Percentiles rank a stretch among this genome's conserved stretches.
These are phyloP conservation scores for Salix viminalis DNA, from an alignment of 345 rosid species.

Conservation along the genomic window DNA sequence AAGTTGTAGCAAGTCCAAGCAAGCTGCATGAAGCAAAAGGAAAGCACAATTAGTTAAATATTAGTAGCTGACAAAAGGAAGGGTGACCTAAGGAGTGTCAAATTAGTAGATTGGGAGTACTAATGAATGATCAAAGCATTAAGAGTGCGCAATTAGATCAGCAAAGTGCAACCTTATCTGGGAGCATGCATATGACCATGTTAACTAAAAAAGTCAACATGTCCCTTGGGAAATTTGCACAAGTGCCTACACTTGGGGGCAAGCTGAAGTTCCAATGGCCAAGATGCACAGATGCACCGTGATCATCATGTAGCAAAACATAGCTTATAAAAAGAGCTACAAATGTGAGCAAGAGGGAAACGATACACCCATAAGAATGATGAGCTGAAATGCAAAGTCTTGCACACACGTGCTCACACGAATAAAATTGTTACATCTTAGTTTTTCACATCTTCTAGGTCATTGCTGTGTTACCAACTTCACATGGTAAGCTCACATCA, in stretches of 20 bases:
- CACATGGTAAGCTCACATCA: too few relatives aligned
- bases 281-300: background rate
- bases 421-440: too few relatives aligned
- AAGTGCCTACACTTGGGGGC: too few relatives aligned
- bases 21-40: constrained; percentile 50
- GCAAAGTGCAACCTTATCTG: background rate
- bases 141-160: background rate
- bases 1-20: constrained; percentile 98
- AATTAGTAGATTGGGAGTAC: background rate
- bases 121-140: background rate
- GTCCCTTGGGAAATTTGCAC: too few relatives aligned
- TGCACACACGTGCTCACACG: too few relatives aligned
- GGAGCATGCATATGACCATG: background rate
- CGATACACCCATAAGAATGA: too few relatives aligned
- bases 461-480: background rate
- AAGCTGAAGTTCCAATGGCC: background rate
- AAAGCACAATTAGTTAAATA: background rate
- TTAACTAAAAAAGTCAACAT: too few relatives aligned
- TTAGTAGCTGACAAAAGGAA: background rate
- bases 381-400: too few relatives aligned
- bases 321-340: too few relatives aligned
- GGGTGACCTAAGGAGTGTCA: background rate
- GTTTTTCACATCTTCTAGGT: background rate
- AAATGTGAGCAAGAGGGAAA: too few relatives aligned
- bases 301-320: background rate